Base-by-base conservation (phyloP, 345 rosid species). In the Xanthoceras sorbifolium region DNA sequence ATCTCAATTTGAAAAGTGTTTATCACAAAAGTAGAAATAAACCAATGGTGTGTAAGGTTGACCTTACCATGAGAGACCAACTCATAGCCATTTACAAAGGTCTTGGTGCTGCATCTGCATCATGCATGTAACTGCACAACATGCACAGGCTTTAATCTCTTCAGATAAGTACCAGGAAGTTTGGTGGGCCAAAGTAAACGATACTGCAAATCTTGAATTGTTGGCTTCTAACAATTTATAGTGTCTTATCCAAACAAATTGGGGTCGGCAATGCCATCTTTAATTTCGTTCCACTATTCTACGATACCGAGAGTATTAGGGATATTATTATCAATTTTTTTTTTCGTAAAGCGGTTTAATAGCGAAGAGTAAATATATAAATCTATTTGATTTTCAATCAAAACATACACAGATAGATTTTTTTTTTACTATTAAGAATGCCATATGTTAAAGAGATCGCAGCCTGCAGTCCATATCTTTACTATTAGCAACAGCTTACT, bases 121-220 rank as follows among this genome's bases (percentile, higher is more conserved):
- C 81, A 76, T 71, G 3, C 15, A 64, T 71, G 6, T 15, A 65
- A 60, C 77, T 64, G 54, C 78, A 40, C 36, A 31, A 65, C 28
- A n/a, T n/a, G n/a, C n/a, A 38, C 36, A 69, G 71, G 23, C 72
- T 75, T 77, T 66, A 71, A 80, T 63, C 81, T 46, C 80, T 76
- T 77, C 38, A 2, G 78, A 80, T 62, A 71, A 77, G 84, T 74
- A 71, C 64, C 62, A 44, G 42, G 57, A 38, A 42, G 52, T 44
- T 72, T 60, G 17, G 69, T 73, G 76, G 83, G 71, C 34, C 82
- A 71, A 46, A 68, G 42, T 32, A 28, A 73, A 73, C 72, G 82
- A 78, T 83, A 67, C 67, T 80, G 78, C 54, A 73, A 57, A 80
- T 80, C 78, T 78, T 52, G 20, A 48, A 26, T 28, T 17, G 8